Percentiles rank a stretch among this genome's conserved stretches.
Evolutionary conservation across 768 basidiomycete genomes (phyloP).

Genomic region (Termitomyces sp.): DNA sequence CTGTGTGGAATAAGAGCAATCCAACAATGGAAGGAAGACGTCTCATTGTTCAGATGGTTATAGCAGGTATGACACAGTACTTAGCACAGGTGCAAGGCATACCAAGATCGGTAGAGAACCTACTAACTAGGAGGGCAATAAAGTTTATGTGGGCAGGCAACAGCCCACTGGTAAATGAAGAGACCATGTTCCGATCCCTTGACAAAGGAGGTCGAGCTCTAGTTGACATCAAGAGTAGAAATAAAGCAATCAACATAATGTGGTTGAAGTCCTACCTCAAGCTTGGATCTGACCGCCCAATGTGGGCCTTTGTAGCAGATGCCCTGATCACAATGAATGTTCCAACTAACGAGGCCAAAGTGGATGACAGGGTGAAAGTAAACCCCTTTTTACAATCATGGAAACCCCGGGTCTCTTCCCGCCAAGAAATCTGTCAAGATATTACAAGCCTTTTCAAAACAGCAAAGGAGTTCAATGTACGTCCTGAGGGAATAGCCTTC

Average conservation of each 20-base stretch:
- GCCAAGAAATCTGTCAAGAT: too few relatives aligned
- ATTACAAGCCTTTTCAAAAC: not conserved
- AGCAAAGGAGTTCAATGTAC: not conserved
- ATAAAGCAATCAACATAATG: slow-evolving; percentile 20
- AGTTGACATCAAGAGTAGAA: slow-evolving; percentile 20
- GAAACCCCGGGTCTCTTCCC: too few relatives aligned
- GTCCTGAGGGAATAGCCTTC: not conserved
- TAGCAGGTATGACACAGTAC: slow-evolving; percentile 29
- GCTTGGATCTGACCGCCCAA: slow-evolving; percentile 10
- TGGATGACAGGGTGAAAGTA: too few relatives aligned
- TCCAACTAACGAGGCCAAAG: too few relatives aligned
- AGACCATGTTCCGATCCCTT: slow-evolving; percentile 10
- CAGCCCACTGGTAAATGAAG: slow-evolving; percentile 13
- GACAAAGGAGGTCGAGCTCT: slow-evolving; percentile 18
- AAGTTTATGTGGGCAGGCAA: slow-evolving; percentile 1
- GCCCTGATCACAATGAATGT: slow-evolving; percentile 10
- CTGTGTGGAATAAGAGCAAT: slow-evolving; percentile 18
- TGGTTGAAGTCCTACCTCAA: slow-evolving; percentile 20
- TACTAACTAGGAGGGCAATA: slow-evolving; percentile 8
- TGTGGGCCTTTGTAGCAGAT: slow-evolving; percentile 24
- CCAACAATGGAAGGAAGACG: slow-evolving; percentile 23
- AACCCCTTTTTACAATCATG: too few relatives aligned
- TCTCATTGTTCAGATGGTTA: slow-evolving; percentile 18
- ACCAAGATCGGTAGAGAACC: slow-evolving; percentile 15
- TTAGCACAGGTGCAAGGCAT: slow-evolving; percentile 29